These are phyloP conservation scores for Paramyrothecium roridum DNA, from an alignment of 2,329 filamentous ascomycete species.

Conservation along the genomic window DNA sequence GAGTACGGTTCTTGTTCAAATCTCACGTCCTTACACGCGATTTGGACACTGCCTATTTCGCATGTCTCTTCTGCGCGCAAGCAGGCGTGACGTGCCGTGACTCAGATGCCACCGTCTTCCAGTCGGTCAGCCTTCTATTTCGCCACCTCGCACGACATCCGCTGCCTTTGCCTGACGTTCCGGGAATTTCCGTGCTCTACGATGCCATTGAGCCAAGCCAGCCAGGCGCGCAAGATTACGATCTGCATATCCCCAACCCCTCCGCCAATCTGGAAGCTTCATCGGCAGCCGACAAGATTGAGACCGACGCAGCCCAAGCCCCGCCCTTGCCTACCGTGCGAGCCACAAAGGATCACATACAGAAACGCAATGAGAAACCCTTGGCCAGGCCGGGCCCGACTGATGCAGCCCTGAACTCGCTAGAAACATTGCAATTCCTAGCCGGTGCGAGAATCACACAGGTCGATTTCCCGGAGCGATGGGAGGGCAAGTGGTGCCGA, in stretches of 20 bases:
- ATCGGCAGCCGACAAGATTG: slow-evolving; percentile 1
- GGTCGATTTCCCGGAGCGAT: slow-evolving; percentile 27
- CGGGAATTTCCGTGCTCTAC: slow-evolving; percentile 34
- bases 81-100: slow-evolving; percentile 30
- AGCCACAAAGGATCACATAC: slow-evolving; percentile 29
- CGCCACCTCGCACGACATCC: slow-evolving; percentile 36
- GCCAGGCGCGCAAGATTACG: slow-evolving; percentile 24
- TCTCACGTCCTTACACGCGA: slow-evolving; percentile 31
- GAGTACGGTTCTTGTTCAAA: slow-evolving; percentile 38
- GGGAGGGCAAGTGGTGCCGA: slow-evolving; percentile 30
- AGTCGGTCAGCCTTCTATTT: slow-evolving; percentile 30
- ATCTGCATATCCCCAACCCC: slow-evolving; percentile 32
- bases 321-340: slow-evolving; percentile 28
- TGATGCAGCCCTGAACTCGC: slow-evolving; percentile 8
- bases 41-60: slow-evolving; percentile 31
- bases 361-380: slow-evolving; percentile 28
- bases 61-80: slow-evolving; percentile 23
- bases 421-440: slow-evolving; percentile 35
- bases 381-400: slow-evolving; percentile 24
- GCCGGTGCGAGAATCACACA: slow-evolving; percentile 26
- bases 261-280: slow-evolving; percentile 15
- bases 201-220: slow-evolving; percentile 18
- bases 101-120: slow-evolving; percentile 39
- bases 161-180: slow-evolving; percentile 33
- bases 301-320: slow-evolving; percentile 23